Evolutionary conservation across 2,329 filamentous ascomycete species (phyloP).

Genomic region (Biscogniauxia mediterranea): DNA sequence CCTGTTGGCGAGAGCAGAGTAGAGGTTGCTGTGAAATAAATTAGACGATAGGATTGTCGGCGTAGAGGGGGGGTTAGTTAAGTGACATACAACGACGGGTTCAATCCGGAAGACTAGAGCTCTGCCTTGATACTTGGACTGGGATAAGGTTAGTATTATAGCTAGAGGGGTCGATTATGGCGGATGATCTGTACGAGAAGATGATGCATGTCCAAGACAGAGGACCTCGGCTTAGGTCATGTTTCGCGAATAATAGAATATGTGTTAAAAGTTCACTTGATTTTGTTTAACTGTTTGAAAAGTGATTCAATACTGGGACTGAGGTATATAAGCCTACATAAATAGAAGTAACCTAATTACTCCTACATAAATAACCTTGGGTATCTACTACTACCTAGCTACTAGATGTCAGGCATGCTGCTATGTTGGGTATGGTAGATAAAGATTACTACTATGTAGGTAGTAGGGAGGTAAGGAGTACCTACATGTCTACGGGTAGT

Average conservation of each 20-base stretch:
- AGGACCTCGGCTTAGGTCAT: constrained; percentile 18
- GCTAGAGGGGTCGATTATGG: constrained; percentile 10
- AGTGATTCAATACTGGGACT: too few relatives aligned
- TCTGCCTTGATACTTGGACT: constrained; percentile 19
- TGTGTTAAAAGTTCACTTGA: constrained; percentile 4
- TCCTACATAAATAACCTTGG: too few relatives aligned
- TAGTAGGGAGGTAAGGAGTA: too few relatives aligned
- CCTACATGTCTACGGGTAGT: too few relatives aligned
- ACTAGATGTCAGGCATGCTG: too few relatives aligned
- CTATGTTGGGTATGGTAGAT: too few relatives aligned
- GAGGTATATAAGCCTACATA: too few relatives aligned
- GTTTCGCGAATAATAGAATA: constrained; percentile 24
- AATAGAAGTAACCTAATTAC: too few relatives aligned
- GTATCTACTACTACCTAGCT: too few relatives aligned
- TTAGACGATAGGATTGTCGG: constrained; percentile 22
- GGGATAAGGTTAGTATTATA: constrained; percentile 6
- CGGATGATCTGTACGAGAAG: constrained; percentile 27
- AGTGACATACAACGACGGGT: constrained; percentile 12
- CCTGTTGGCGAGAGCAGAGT: constrained; percentile 82
- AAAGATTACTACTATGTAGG: too few relatives aligned
- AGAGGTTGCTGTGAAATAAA: constrained; percentile 72
- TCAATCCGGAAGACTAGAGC: constrained; percentile 9
- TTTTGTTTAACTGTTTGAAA: neutral
- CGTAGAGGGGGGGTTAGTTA: constrained; percentile 19
- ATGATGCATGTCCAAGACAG: constrained; percentile 21